phyloP scores from a whole-genome alignment of 805 yeast genomes.

The Scheffersomyces stipitis region DNA sequence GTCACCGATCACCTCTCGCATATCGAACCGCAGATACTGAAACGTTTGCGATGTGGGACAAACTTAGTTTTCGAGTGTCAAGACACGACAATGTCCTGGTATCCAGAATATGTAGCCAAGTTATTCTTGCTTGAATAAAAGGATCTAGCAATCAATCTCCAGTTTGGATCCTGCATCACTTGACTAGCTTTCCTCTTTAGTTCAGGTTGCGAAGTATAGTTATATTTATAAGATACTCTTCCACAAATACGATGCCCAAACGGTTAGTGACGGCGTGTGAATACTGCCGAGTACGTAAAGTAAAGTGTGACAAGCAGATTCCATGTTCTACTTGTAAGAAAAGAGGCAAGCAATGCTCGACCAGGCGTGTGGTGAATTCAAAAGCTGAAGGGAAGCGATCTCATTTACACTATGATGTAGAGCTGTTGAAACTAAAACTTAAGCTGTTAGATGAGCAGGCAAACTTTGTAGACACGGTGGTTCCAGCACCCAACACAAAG shows the following conservation, averaged over 20 bases:
- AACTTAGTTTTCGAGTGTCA: too few relatives aligned
- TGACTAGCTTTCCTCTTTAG: too few relatives aligned
- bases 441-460: constrained; percentile 3
- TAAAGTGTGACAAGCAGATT: background rate
- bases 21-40: too few relatives aligned
- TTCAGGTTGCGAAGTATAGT: too few relatives aligned
- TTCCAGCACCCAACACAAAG: background rate
- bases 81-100: too few relatives aligned
- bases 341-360: background rate
- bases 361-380: background rate
- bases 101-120: too few relatives aligned
- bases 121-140: too few relatives aligned
- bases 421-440: constrained; percentile 2
- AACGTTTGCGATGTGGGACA: too few relatives aligned
- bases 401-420: constrained; percentile 2
- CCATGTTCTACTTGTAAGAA: background rate
- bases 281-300: background rate
- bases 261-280: background rate
- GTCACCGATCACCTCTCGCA: too few relatives aligned
- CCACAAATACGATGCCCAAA: background rate
- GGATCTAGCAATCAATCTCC: too few relatives aligned
- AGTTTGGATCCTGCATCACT: too few relatives aligned
- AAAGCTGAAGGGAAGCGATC: background rate
- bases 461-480: background rate
- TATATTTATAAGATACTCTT: too few relatives aligned